phyloP scores from a whole-genome alignment of 441 rosid genomes.

The Pelargonium cotyledonis region DNA sequence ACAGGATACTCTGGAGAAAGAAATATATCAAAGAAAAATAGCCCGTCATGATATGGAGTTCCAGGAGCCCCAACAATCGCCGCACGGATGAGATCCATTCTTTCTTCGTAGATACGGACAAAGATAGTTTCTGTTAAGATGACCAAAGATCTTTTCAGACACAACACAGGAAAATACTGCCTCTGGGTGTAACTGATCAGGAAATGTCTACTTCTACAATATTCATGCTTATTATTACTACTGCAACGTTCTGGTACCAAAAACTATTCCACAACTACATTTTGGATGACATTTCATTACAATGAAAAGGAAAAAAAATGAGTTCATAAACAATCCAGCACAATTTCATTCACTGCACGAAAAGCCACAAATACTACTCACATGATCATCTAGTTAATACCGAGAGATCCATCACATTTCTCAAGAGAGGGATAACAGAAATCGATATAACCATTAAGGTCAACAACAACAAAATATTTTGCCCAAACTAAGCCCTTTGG shows the following conservation, averaged over 20 bases:
- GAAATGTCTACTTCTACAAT: neutral
- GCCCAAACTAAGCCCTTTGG: too few relatives aligned
- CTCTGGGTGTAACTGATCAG: neutral
- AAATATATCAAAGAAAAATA: conserved; percentile 80
- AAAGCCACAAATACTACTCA: neutral
- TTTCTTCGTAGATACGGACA: conserved; percentile 71
- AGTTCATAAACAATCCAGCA: neutral
- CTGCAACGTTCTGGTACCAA: neutral
- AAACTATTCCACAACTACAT: neutral
- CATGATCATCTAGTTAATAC: neutral
- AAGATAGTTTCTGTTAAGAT: conserved; percentile 59
- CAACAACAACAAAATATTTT: too few relatives aligned
- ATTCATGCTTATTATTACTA: neutral
- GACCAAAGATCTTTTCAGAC: conserved; percentile 8
- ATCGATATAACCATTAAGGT: too few relatives aligned
- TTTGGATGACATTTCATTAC: neutral
- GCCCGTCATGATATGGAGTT: conserved; percentile 84
- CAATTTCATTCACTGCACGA: neutral
- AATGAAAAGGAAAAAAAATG: neutral
- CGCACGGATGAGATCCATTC: conserved; percentile 80
- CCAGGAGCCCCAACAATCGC: conserved; percentile 75
- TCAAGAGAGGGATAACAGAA: too few relatives aligned
- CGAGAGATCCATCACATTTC: neutral
- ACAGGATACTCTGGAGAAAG: conserved; percentile 80
- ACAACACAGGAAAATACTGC: too few relatives aligned